Percentiles rank a stretch among this genome's conserved stretches.
phyloP scores from a whole-genome alignment of 139 green algal genomes.

The Dunaliella primolecta region DNA sequence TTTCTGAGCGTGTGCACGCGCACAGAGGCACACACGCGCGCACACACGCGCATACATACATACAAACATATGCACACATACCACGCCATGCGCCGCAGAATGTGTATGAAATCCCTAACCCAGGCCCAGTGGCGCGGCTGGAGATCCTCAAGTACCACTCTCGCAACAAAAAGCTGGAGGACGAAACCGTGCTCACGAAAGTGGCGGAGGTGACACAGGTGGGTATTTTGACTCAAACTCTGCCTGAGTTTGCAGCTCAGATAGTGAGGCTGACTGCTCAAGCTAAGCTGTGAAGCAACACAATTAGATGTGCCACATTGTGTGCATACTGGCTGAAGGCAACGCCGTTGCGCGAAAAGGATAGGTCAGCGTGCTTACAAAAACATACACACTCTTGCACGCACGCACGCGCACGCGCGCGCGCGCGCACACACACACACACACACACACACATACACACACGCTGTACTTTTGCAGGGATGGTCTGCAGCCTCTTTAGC shows the following conservation, averaged over 20 bases:
- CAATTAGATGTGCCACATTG: no score
- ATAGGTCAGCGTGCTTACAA: no score
- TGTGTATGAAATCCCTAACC: conserved; percentile 52
- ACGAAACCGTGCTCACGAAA: conserved; percentile 31
- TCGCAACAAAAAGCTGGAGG: conserved; percentile 42
- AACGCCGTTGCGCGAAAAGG: no score
- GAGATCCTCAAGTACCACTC: conserved; percentile 57
- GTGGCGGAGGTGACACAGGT: conserved; percentile 46
- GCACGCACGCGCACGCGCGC: background rate
- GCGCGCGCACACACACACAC: background rate
- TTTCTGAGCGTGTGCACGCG: no score
- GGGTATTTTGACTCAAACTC: no score
- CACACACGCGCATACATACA: background rate
- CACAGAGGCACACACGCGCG: no score
- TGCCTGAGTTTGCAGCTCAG: no score
- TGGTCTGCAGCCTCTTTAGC: conserved; percentile 61
- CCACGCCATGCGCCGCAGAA: conserved; percentile 1
- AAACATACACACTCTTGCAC: background rate
- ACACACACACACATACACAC: background rate
- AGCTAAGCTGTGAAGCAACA: no score
- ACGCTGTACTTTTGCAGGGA: conserved; percentile 10
- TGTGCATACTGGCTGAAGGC: no score
- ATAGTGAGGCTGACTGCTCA: no score
- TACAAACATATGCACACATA: background rate
- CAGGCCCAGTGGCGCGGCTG: conserved; percentile 42